phyloP scores from a whole-genome alignment of 108 stramenopile species.

The Cylindrotheca closterium region DNA sequence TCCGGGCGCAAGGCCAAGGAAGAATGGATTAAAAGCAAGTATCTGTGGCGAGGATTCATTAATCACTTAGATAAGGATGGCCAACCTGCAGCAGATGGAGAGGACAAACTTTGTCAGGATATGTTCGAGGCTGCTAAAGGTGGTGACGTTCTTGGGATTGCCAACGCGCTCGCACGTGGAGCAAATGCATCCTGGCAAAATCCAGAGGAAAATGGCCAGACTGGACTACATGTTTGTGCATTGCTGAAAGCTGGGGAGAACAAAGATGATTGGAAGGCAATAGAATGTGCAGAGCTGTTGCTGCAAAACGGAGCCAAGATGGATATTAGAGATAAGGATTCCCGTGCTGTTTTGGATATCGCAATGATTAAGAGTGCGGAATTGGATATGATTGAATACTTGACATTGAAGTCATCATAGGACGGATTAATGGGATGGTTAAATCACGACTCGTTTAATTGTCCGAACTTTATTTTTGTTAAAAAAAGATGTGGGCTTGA shows the following conservation, averaged over 20 bases:
- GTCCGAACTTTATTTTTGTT: too few relatives aligned
- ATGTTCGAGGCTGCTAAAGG: conserved; percentile 64
- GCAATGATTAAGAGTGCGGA: conserved; percentile 63
- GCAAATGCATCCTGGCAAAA: conserved; percentile 77
- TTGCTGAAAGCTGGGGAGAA: conserved; percentile 38
- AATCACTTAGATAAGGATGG: conserved; percentile 57
- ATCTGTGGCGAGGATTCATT: conserved; percentile 86
- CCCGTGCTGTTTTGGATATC: conserved; percentile 68
- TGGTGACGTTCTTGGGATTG: conserved; percentile 56
- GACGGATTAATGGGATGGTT: too few relatives aligned
- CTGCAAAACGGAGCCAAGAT: conserved; percentile 78
- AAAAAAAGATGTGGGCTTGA: too few relatives aligned
- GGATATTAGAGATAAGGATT: conserved; percentile 47
- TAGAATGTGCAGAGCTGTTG: conserved; percentile 79
- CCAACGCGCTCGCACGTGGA: conserved; percentile 73
- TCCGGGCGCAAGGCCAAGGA: conserved; percentile 68
- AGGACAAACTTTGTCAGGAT: conserved; percentile 57
- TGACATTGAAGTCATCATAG: conserved; percentile 43
- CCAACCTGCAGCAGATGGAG: conserved; percentile 45
- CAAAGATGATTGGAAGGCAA: conserved; percentile 53
- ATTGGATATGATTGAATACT: conserved; percentile 77
- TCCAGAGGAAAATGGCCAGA: conserved; percentile 50
- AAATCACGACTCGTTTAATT: too few relatives aligned
- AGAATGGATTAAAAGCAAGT: conserved; percentile 89
- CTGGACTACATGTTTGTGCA: conserved; percentile 64